phyloP scores from a whole-genome alignment of 2,329 filamentous ascomycete species.

The Nothomitra cinnamomea region DNA sequence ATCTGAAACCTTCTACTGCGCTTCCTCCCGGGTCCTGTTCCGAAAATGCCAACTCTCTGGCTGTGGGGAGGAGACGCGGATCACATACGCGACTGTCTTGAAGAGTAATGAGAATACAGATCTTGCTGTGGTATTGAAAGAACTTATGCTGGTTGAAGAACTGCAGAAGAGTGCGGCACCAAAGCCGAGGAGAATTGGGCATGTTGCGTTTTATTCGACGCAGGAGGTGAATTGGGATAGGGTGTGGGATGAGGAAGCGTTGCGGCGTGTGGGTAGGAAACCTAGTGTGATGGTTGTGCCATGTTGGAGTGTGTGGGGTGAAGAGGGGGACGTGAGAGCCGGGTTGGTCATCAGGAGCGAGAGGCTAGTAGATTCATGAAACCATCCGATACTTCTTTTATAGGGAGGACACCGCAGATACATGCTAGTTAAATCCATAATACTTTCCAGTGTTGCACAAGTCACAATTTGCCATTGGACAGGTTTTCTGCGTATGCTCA shows the following conservation, averaged over 20 bases:
- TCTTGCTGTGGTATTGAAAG: no score
- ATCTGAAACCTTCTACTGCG: slow-evolving; percentile 6
- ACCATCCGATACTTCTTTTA: no score
- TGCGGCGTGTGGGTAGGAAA: slow-evolving; percentile 10
- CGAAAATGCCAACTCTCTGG: background rate
- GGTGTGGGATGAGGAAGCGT: background rate
- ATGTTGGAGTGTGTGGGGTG: slow-evolving; percentile 25
- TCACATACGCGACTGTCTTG: no score
- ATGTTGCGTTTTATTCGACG: slow-evolving; percentile 22
- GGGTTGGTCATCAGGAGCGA: slow-evolving; percentile 18
- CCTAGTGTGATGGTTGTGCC: slow-evolving; percentile 22
- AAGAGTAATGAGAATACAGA: no score
- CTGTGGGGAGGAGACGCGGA: background rate
- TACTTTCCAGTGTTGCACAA: no score
- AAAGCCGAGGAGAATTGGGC: slow-evolving; percentile 5
- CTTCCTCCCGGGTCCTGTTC: slow-evolving; percentile 1
- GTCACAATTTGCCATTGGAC: no score
- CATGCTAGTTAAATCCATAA: no score
- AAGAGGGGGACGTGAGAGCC: slow-evolving; percentile 20
- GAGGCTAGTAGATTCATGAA: background rate
- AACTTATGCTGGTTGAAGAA: background rate
- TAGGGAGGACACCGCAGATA: no score
- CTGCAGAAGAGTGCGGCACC: background rate
- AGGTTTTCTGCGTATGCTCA: no score
- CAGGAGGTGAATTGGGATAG: slow-evolving; percentile 11